phyloP scores from a whole-genome alignment of 345 rosid genomes.

The Camelina neglecta region DNA sequence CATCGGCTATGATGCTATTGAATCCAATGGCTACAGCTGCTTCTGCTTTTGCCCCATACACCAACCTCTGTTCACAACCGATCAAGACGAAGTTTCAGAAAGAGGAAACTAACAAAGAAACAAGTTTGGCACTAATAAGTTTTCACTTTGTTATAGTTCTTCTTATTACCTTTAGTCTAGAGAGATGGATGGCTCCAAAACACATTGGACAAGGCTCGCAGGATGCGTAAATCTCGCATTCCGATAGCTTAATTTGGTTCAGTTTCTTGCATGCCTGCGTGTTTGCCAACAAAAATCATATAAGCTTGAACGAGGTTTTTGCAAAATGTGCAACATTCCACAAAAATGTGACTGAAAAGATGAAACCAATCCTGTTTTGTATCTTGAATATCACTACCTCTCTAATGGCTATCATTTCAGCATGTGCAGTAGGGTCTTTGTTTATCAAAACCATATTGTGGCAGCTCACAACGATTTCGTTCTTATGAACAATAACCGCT shows the following conservation, averaged over 20 bases:
- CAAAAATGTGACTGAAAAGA: not conserved
- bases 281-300: slow-evolving; percentile 2
- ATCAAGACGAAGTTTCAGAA: not conserved
- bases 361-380: too few relatives aligned
- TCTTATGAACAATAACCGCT: slow-evolving; percentile 81
- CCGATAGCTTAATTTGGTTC: slow-evolving; percentile 56
- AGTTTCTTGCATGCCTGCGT: slow-evolving; percentile 77
- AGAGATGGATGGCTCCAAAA: slow-evolving; percentile 74
- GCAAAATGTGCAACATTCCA: not conserved
- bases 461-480: slow-evolving; percentile 76
- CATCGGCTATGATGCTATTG: slow-evolving; percentile 68
- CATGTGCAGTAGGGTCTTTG: slow-evolving; percentile 96
- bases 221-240: slow-evolving; percentile 75
- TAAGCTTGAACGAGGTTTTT: not conserved
- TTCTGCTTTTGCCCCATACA: slow-evolving; percentile 79
- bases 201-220: slow-evolving; percentile 86
- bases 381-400: slow-evolving; percentile 46
- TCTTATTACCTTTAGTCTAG: slow-evolving; percentile 63
- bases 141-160: not conserved
- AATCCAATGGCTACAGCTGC: slow-evolving; percentile 79
- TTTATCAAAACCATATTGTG: slow-evolving; percentile 84
- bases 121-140: not conserved
- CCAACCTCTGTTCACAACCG: slow-evolving; percentile 57
- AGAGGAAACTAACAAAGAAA: not conserved
- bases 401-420: slow-evolving; percentile 88